A percentile compares a stretch with the other conserved stretches of the same genome.
Evolutionary conservation across 306 rosid species (phyloP).

Genomic region (Dryas drummondii): DNA sequence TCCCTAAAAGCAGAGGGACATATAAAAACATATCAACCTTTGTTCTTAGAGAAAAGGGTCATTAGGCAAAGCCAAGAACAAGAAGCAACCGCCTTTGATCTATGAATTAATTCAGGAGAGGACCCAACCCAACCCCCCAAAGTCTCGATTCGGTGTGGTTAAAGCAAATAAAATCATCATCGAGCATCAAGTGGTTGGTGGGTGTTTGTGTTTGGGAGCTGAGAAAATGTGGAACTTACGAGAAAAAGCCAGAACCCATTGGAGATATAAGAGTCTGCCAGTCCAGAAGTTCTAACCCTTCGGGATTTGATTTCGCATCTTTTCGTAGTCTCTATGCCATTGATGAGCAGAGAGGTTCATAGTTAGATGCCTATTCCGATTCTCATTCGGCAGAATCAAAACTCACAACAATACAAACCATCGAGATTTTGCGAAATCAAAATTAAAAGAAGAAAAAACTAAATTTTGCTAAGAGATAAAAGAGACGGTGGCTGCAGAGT

Average conservation of each 20-base stretch:
- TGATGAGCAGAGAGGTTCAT: conserved; percentile 39
- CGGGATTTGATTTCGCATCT: conserved; percentile 47
- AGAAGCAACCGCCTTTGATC: conserved; percentile 6
- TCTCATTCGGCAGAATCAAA: background rate
- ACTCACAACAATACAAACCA: too few species aligned
- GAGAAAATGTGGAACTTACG: conserved; percentile 48
- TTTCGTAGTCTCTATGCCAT: conserved; percentile 41
- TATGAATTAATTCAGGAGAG: conserved; percentile 2
- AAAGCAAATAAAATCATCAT: conserved; percentile 75
- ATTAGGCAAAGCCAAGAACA: conserved; percentile 36
- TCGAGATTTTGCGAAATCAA: too few species aligned
- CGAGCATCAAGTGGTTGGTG: conserved; percentile 25
- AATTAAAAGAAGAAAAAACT: background rate
- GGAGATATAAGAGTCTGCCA: conserved; percentile 32
- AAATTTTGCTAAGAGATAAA: too few species aligned
- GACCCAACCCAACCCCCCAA: conserved; percentile 9
- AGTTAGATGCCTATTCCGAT: conserved; percentile 28
- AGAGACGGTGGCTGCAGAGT: background rate
- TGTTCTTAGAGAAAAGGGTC: conserved; percentile 36
- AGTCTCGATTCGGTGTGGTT: conserved; percentile 65
- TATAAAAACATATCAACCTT: conserved; percentile 7
- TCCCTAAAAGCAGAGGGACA: conserved; percentile 35
- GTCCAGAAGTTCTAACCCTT: conserved; percentile 53
- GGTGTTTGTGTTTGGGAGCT: background rate
- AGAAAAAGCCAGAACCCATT: conserved; percentile 58